These are phyloP conservation scores for Lunularia cruciata DNA, from an alignment of 225 moss, liverwort and hornwort species.

Conservation along the genomic window DNA sequence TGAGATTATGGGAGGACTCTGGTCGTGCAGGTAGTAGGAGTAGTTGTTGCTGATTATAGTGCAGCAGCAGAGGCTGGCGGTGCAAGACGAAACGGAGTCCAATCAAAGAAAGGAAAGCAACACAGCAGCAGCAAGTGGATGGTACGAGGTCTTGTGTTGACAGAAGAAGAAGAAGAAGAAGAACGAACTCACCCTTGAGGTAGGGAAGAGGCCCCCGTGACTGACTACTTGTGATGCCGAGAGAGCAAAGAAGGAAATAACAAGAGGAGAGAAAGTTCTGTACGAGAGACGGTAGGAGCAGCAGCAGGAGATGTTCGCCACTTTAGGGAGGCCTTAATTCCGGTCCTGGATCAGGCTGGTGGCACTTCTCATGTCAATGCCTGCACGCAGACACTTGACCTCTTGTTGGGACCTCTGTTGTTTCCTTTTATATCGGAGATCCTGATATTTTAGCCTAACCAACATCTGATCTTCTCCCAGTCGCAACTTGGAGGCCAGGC, in stretches of 20 bases:
- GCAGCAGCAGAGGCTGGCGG: neutral
- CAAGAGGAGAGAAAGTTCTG: neutral
- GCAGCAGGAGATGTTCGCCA: neutral
- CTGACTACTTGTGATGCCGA: neutral
- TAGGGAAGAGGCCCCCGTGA: conserved; percentile 10
- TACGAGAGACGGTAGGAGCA: neutral
- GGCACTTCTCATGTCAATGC: neutral
- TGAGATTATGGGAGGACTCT: neutral
- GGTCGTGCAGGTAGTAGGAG: conserved; percentile 6
- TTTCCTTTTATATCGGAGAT: neutral
- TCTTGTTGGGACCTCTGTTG: neutral
- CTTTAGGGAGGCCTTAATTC: neutral
- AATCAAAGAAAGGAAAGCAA: conserved; percentile 8
- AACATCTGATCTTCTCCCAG: neutral
- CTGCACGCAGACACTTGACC: neutral
- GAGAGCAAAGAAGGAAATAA: neutral
- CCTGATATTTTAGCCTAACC: neutral
- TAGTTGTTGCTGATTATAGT: neutral
- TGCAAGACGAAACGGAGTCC: neutral
- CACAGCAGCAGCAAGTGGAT: conserved; percentile 5
- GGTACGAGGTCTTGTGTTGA: neutral
- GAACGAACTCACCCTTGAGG: neutral
- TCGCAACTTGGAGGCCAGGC: neutral
- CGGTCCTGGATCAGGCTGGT: conserved; percentile 5
- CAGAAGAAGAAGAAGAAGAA: neutral